These are phyloP conservation scores for Leccinum pallidistipes DNA, from an alignment of 1,284 basidiomycete genomes.

Conservation along the genomic window DNA sequence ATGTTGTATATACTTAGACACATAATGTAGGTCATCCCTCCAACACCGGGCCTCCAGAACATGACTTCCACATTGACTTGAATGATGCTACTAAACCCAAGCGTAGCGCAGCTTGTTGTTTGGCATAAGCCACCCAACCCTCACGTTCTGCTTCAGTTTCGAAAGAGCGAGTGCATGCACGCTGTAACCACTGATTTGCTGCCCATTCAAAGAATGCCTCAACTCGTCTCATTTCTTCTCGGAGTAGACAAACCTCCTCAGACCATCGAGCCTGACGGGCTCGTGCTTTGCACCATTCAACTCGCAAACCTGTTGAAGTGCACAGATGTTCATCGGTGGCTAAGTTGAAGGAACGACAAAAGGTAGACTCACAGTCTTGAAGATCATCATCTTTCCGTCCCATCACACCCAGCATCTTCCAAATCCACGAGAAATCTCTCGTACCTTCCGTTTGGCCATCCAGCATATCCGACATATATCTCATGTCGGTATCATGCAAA, in stretches of 20 bases:
- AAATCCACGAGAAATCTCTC: conserved; percentile 2
- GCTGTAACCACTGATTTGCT: neutral
- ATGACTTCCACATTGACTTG: neutral
- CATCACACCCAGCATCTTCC: neutral
- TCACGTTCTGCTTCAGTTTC: neutral
- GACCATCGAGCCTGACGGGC: neutral
- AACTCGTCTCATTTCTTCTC: neutral
- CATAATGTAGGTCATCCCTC: too few species aligned
- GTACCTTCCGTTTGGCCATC: conserved; percentile 2
- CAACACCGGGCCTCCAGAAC: too few species aligned
- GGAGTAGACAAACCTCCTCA: neutral
- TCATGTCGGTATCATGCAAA: neutral
- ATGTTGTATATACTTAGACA: too few species aligned
- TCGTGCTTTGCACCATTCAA: neutral
- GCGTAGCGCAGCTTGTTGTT: neutral
- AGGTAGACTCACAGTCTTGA: neutral
- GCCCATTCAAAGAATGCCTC: neutral
- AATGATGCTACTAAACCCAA: neutral
- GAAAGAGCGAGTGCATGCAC: neutral
- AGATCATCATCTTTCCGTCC: neutral
- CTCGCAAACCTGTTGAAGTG: neutral
- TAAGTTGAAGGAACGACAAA: too few species aligned
- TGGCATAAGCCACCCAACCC: neutral
- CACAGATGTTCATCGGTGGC: too few species aligned
- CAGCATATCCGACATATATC: neutral